phyloP scores from a whole-genome alignment of 1,139 yeast species.

The Diutina catenulata region DNA sequence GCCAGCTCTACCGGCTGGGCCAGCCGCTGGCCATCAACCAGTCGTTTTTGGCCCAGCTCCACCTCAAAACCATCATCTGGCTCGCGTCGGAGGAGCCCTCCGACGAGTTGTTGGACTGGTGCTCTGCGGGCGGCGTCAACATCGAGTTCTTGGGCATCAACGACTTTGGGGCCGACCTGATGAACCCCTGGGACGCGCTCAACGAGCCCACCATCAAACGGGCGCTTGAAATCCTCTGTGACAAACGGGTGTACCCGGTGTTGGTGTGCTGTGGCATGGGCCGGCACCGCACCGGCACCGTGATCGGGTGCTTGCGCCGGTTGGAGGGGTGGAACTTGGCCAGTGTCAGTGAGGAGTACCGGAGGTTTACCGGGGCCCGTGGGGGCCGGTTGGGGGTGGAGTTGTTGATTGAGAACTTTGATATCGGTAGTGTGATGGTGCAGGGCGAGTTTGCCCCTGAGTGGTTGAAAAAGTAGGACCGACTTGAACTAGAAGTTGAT shows the following conservation, averaged over 20 bases:
- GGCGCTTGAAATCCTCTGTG: conserved; percentile 66
- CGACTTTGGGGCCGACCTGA: conserved; percentile 22
- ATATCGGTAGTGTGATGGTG: too few relatives aligned
- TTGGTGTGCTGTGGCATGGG: conserved; percentile 98
- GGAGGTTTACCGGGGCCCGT: conserved; percentile 84
- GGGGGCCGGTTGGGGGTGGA: conserved; percentile 92
- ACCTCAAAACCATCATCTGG: conserved; percentile 80
- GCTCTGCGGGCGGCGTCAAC: conserved; percentile 57
- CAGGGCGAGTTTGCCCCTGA: too few relatives aligned
- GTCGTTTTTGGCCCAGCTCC: conserved; percentile 64
- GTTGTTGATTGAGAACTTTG: conserved; percentile 77
- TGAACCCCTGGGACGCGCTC: conserved; percentile 93
- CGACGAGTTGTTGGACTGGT: conserved; percentile 75
- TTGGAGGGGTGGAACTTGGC: conserved; percentile 95
- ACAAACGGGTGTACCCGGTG: conserved; percentile 67
- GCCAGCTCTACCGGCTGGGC: conserved; percentile 76
- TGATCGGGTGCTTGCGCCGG: conserved; percentile 82
- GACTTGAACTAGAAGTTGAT: too few relatives aligned
- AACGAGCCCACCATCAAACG: conserved; percentile 71
- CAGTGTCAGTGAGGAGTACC: conserved; percentile 82
- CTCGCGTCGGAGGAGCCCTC: conserved; percentile 91
- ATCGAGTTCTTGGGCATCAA: conserved; percentile 56
- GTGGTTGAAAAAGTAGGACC: too few relatives aligned
- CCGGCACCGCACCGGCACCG: conserved; percentile 91
- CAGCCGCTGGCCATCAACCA: conserved; percentile 95